Evolutionary conservation across 345 rosid species (phyloP).

Genomic region (Camelina neglecta): DNA sequence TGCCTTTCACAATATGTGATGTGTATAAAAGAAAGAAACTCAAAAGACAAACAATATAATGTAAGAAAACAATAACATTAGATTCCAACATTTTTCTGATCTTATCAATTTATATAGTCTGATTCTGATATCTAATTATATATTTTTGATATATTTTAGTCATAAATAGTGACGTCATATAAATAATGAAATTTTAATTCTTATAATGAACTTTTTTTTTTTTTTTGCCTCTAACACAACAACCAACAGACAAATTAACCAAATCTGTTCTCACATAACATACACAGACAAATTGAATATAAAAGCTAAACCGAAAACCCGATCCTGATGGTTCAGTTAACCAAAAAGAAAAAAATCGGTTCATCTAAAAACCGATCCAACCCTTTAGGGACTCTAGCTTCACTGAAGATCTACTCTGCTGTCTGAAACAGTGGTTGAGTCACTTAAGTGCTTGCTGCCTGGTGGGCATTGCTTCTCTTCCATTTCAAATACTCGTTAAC

Average conservation of each 20-base stretch:
- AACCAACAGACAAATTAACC: not conserved
- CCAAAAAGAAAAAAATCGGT: constrained; percentile 22
- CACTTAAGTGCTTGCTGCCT: constrained; percentile 13
- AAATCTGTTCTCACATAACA: constrained; percentile 1
- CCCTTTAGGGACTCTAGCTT: constrained; percentile 22
- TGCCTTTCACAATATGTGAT: constrained; percentile 8
- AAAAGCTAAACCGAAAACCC: constrained; percentile 13
- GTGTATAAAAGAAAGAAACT: not conserved
- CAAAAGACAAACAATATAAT: not conserved
- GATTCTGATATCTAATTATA: not conserved
- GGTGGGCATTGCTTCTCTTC: constrained; percentile 43
- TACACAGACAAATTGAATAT: not conserved
- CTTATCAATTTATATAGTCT: not conserved
- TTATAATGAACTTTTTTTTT: not conserved
- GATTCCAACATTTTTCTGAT: not conserved
- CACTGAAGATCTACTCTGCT: constrained; percentile 18
- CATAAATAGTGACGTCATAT: not conserved
- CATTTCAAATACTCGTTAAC: constrained; percentile 50
- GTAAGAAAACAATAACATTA: not conserved
- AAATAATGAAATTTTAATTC: not conserved
- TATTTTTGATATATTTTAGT: too few species aligned
- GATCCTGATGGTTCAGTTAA: not conserved
- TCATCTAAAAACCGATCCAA: not conserved
- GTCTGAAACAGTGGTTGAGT: not conserved
- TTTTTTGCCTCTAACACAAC: constrained; percentile 2